Conservation (phyloP, 106 monocot genomes). For the Allium cepa region DNA sequence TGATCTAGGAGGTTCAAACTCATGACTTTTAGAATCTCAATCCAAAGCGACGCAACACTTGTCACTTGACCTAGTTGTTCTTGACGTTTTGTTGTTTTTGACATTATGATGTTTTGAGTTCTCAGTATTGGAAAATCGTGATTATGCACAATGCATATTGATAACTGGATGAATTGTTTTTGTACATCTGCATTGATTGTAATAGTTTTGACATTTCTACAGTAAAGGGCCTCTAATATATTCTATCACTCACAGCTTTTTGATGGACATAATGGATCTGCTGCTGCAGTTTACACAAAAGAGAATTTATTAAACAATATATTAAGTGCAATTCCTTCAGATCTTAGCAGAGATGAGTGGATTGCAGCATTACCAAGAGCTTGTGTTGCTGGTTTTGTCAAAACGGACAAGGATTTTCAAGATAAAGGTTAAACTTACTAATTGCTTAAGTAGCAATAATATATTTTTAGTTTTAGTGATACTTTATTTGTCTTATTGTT, state of each 20-base stretch:
- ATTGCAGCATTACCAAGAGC: constrained; percentile 85
- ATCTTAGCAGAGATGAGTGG: constrained; percentile 84
- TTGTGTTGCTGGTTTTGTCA: constrained; percentile 87
- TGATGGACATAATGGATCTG: constrained; percentile 94
- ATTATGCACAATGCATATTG: not conserved
- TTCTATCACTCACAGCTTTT: constrained; percentile 45
- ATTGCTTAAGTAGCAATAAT: not conserved
- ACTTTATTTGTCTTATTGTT: not conserved
- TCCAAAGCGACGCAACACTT: no score
- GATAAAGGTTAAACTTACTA: constrained; percentile 35
- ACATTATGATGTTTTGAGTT: not conserved
- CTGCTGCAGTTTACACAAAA: constrained; percentile 79
- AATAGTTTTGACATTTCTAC: not conserved
- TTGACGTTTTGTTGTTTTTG: not conserved
- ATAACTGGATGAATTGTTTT: not conserved
- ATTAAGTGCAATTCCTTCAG: constrained; percentile 68
- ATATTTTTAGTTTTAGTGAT: not conserved
- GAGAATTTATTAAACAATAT: constrained; percentile 83
- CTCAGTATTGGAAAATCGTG: no score
- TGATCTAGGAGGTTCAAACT: no score
- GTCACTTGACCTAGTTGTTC: no score
- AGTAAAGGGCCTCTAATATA: not conserved
- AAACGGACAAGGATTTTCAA: constrained; percentile 95
- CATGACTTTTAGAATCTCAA: no score
- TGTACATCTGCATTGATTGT: not conserved